Percentiles rank a stretch among this genome's conserved stretches.
These are phyloP conservation scores for Gymnopus androsaceus DNA, from an alignment of 1,284 basidiomycete species.

Conservation along the genomic window DNA sequence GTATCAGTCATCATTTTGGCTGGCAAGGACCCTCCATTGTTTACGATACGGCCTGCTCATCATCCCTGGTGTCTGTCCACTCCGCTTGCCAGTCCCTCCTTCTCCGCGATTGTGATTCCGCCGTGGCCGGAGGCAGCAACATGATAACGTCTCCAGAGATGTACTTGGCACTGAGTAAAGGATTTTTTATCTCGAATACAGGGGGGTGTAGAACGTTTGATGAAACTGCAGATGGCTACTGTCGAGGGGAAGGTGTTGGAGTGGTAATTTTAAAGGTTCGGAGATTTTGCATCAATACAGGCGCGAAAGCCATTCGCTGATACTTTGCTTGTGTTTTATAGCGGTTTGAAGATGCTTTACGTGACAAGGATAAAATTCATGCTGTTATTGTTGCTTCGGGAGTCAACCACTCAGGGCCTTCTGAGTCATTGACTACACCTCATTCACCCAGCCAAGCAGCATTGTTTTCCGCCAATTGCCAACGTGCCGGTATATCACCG, in stretches of 20 bases:
- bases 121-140: not conserved
- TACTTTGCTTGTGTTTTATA: not conserved
- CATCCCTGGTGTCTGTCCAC: not conserved
- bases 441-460: not conserved
- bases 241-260: slow-evolving; percentile 2
- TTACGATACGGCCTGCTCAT: not conserved
- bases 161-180: not conserved
- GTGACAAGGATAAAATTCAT: not conserved
- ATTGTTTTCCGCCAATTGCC: not conserved
- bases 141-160: slow-evolving; percentile 1
- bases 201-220: slow-evolving; percentile 1
- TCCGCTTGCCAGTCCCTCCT: slow-evolving; percentile 1
- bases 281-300: too few relatives aligned
- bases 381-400: slow-evolving; percentile 1
- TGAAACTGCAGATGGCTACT: slow-evolving; percentile 4
- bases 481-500: slow-evolving; percentile 2
- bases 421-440: not conserved
- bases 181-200: slow-evolving; percentile 2
- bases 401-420: not conserved
- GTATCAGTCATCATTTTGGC: slow-evolving; percentile 1
- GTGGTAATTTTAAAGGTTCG: slow-evolving; percentile 1
- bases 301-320: too few relatives aligned
- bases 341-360: not conserved
- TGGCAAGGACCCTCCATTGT: not conserved
- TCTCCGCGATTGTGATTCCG: not conserved